Evolutionary conservation across 2,329 filamentous ascomycete species (phyloP), one percentile per base, ranked within the genome.

Genomic region (Sarocladium strictum): DNA sequence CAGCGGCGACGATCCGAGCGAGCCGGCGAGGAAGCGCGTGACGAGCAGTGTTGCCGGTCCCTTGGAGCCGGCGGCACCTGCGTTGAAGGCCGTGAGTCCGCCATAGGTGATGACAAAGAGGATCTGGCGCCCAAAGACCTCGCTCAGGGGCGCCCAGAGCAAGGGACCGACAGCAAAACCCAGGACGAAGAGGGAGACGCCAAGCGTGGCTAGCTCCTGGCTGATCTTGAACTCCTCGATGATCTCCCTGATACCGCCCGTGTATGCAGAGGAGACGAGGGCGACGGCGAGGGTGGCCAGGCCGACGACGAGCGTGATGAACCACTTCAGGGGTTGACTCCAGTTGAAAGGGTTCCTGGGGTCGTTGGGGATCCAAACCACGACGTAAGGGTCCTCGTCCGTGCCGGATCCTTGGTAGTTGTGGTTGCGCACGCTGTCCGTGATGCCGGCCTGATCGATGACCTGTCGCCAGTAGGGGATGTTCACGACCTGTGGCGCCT

Each of bases 201-300:
- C 81, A 11, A 93, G 66, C 3, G 89, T 93, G 21, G 85, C 87
- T n/a, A 93, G 78, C 38, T 87, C 72, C 53, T 78, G 77, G 0
- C 85, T 86, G 58, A 78, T 77, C 58, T 79, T 69, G 61, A 95
- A 92, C 58, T 93, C 86, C 14, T 73, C 70, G 55, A 83, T 80
- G 66, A 94, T 79, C 68, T 92, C 55, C 12, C 21, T n/a, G 14
- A 80, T 65, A 37, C 79, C 79, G 14, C 80, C 79, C 4, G 76
- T 77, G 64, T 79, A 85, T 14, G 83, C 83, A 2, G 79, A 82
- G 12, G 82, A 86, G 40, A 80, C 80, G 61, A 88, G 83, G 9
- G 85, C 75, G 23, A 87, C 83, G 23, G 74, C 83, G 45, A 89
- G 72, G 1, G 84, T 85, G 19, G 84, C 78, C 21, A 86, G 60